A percentile compares a stretch with the other conserved stretches of the same genome.
These are phyloP conservation scores for Populus euphratica DNA, from an alignment of 345 rosid species.

Conservation along the genomic window DNA sequence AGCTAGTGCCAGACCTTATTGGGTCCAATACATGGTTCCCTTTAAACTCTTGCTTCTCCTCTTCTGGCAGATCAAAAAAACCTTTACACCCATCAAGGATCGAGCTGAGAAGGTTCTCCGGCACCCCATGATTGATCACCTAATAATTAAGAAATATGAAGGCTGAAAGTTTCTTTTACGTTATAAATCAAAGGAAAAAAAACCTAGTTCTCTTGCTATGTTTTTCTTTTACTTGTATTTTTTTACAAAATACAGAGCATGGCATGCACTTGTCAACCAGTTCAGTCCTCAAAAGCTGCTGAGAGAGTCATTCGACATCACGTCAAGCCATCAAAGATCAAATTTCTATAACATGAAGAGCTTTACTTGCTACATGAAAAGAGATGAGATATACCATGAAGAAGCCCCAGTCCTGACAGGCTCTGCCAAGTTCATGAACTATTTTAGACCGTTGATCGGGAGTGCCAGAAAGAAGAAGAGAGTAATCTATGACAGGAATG, in stretches of 20 bases:
- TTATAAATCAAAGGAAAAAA: no score
- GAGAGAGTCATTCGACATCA: no score
- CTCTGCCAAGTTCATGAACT: conserved; percentile 40
- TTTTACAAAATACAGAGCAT: no score
- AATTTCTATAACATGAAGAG: no score
- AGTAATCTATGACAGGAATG: conserved; percentile 50
- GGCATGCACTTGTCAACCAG: no score
- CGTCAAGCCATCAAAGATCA: no score
- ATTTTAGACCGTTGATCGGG: conserved; percentile 30
- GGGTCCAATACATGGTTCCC: conserved; percentile 53
- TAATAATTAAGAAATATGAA: background rate
- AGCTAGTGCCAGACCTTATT: conserved; percentile 54
- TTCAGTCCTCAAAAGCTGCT: no score
- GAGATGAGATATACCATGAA: conserved; percentile 37
- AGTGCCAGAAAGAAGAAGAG: conserved; percentile 32
- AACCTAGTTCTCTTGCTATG: no score
- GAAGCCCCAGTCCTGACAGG: conserved; percentile 62
- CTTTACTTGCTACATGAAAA: background rate
- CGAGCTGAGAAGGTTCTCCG: conserved; percentile 33
- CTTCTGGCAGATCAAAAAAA: conserved; percentile 47
- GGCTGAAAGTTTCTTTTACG: no score
- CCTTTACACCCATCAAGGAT: conserved; percentile 27
- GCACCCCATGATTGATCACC: conserved; percentile 54
- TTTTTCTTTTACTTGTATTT: no score
- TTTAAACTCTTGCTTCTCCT: conserved; percentile 41